Conservation (phyloP, 495 filamentous ascomycete species). For the Aspergillus nidulans region DNA sequence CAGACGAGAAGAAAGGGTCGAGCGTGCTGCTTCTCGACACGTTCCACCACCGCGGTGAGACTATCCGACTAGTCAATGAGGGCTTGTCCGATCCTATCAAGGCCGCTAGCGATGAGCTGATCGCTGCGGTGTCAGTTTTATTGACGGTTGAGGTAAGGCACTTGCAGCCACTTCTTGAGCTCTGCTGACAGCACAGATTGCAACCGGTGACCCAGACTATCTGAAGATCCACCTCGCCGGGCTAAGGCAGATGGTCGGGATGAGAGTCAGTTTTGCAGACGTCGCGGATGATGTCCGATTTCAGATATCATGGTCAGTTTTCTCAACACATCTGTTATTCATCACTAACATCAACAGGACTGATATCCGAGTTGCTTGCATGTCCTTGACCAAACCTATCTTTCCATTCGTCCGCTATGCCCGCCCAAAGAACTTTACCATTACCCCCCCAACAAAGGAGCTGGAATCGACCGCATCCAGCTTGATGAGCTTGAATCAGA, state of each 20-base stretch:
- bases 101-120: conserved; percentile 42
- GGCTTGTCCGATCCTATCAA: conserved; percentile 40
- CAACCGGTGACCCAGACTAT: conserved; percentile 43
- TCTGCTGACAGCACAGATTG: conserved; percentile 31
- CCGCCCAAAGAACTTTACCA: conserved; percentile 33
- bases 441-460: conserved; percentile 34
- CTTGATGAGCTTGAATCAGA: conserved; percentile 32
- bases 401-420: conserved; percentile 41
- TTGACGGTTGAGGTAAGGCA: conserved; percentile 42
- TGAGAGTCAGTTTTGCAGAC: conserved; percentile 41
- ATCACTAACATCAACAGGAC: conserved; percentile 27
- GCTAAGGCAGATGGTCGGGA: conserved; percentile 42
- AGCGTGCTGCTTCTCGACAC: conserved; percentile 40
- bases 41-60: conserved; percentile 44
- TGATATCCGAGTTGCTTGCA: conserved; percentile 45
- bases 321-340: neutral
- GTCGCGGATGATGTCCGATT: conserved; percentile 39
- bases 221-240: conserved; percentile 46
- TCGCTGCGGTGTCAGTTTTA: conserved; percentile 42
- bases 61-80: conserved; percentile 43
- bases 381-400: conserved; percentile 41
- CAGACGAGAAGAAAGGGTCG: conserved; percentile 29
- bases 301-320: conserved; percentile 43
- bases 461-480: conserved; percentile 33
- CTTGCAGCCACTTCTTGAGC: neutral